Base-by-base conservation (phyloP, 352 stramenopile species). In the Salisapilia sapeloensis region DNA sequence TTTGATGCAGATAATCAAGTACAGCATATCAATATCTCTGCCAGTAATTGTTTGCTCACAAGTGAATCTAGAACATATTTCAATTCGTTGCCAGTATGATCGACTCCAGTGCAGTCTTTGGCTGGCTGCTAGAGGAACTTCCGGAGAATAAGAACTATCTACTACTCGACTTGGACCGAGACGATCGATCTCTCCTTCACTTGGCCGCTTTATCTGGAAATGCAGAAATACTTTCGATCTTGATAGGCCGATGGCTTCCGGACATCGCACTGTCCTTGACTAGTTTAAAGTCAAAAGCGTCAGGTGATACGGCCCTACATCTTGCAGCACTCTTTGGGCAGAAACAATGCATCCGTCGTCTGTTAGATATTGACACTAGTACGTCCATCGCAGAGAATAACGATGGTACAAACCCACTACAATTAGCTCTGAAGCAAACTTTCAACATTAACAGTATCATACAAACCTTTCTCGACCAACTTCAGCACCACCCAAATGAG, bases 391-490 rank as follows among this genome's bases (percentile, higher is more conserved):
- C 75, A 12, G 38, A 41, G 8, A 50, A 62, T 12, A 15, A 29
- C 14, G 53, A 41, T 30, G 62, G 69, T 4, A 62, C 51, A 21
- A 82, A 65, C 15, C 55, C 60, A 1, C 39, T 85, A 11, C 65
- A 85, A 30, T 43, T 82, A 7, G 55, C 56, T n/a, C 46, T 82
- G 0, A 40, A 58, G 20, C 62, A 70, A 28, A 60, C 54, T 4
- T 85, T 85, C 28, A 55, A 78, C 33, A 66, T 84, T 20, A 58
- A 76, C 0, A 48, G 48, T 13, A 55, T 84, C 4, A 36, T 77
- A 2, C 24, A 56, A 0, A 38, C 45, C 6, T 78, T 84, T 31
- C 32, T 71, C 14, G 19, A 41, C 2, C 29, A 47, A 29, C 43
- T 35, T 2, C 43, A 37, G 13, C 27, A 14, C 6, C 43, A 42